Evolutionary conservation across 441 rosid species (phyloP), one percentile per base, ranked within the genome.

Genomic region (Pelargonium cotyledonis): DNA sequence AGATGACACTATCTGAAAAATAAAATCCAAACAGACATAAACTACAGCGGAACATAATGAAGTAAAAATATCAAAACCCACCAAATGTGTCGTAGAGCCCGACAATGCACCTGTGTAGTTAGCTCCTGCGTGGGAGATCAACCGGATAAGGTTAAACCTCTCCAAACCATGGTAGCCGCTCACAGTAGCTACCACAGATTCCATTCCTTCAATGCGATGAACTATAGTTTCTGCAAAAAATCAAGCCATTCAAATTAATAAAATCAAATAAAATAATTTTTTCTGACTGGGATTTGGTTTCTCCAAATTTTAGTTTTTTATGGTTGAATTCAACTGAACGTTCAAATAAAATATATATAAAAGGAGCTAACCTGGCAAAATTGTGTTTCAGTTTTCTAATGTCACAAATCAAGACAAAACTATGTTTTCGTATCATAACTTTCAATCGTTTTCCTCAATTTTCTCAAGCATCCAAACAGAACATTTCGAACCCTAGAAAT

Each of bases 111-210:
- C 97, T 0, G 92, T 92, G 47, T 88, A 95, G 81, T 76, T 91
- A 12, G 91, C 97, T 29, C 97, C 97, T 15, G 88, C 16, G 12
- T 29, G 73, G 26, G 88, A 80, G 60, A 95, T 86, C 44, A 92
- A 85, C 82, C 86, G 90, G 75, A 95, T 95, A 71, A 95, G 95
- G 64, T 86, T 83, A 76, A 91, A 89, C 55, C 97, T 86, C 70
- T 86, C 95, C 14, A 82, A 58, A 3, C 96, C 97, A 8, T 85
- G 86, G 82, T 90, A 91, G 1, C 99, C 99, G 68, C 95, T 95
- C 2, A 95, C 96, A 0, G 96, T 82, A 21, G 92, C 95, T 12
- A 95, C 85, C 72, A 95, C 97, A 6, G 84, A 76, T 23, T 89
- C 92, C 99, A 95, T 91, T 26, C 88, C 94, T 81, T 65, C 57